Evolutionary conservation across 495 filamentous ascomycete genomes (phyloP), one percentile per base, ranked within the genome.

Genomic region (Sabuloglossum arenarium): DNA sequence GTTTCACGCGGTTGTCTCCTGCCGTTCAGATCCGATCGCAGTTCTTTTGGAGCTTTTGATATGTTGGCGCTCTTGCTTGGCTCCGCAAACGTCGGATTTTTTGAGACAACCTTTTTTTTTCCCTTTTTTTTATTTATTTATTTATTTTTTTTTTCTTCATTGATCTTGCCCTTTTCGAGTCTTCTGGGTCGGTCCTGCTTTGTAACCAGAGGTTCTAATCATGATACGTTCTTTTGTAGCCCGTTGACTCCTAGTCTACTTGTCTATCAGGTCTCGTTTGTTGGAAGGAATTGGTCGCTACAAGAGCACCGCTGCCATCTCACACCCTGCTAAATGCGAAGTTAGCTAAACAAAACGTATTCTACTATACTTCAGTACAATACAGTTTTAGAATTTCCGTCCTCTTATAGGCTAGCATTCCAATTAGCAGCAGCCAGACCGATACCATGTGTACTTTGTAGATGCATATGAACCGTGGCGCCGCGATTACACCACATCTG

Each of bases 181-280:
- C 53, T 55, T 55, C 53, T 25, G 53, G 53, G 53, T 37, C 39
- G 53, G 53, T 43, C 24, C 8, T 55, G 16, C 23, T 29, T 51
- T 19, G 23, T 12, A 51, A 29, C 14, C 25, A 51, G 1, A 3
- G 47, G 12, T 27, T 51, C 28, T 51, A 51, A 51, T 51, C 11
- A 51, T 16, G 39, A 43, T 43, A 19, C 39, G 39, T 43, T 43
- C 39, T 43, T 43, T 43, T 43, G 39, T 43, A 21, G n/a, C 21
- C 21, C 9, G 39, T 43, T 21, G 10, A n/a, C 39, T 43, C 12
- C n/a, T 39, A 12, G 34, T 39, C 34, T 39, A 39, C 39, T 23
- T 5, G 39, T 43, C 39, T 43, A 43, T 23, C 39, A 23, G n/a
- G 3, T 43, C 21, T 43, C 39, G n/a, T 43, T 43, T 43, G 39